Conservation (phyloP, 345 rosid species). For the Moricandia moricandioides region DNA sequence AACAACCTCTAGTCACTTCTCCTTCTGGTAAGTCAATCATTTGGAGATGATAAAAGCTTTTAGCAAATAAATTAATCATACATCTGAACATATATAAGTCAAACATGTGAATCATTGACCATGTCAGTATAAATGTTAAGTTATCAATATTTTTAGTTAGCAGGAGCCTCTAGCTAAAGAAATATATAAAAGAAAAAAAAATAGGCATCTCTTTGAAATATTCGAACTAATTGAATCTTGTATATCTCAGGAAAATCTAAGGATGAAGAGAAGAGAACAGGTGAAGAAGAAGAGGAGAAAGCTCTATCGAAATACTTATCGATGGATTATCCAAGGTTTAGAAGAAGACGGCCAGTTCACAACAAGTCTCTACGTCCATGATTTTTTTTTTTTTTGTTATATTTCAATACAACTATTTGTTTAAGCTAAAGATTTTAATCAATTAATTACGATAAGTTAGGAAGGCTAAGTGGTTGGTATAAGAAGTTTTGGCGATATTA, state of each 20-base stretch:
- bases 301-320: constrained; percentile 49
- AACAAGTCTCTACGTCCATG: constrained; percentile 70
- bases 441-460: constrained; percentile 5
- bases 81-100: background rate
- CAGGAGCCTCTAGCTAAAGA: background rate
- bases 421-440: constrained; percentile 2
- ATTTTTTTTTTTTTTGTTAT: background rate
- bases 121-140: background rate
- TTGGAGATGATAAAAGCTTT: background rate
- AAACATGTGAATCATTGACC: background rate
- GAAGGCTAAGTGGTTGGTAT: constrained; percentile 19
- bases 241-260: constrained; percentile 33
- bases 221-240: background rate
- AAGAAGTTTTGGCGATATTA: constrained; percentile 32
- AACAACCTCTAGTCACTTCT: background rate
- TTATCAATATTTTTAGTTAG: background rate
- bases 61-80: background rate
- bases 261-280: constrained; percentile 18
- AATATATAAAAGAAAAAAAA: background rate
- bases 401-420: background rate
- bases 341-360: constrained; percentile 73
- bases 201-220: background rate
- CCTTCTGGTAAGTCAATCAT: background rate
- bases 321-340: constrained; percentile 68
- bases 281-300: constrained; percentile 40